Conservation (phyloP, 345 rosid species). For the Moricandia moricandioides region DNA sequence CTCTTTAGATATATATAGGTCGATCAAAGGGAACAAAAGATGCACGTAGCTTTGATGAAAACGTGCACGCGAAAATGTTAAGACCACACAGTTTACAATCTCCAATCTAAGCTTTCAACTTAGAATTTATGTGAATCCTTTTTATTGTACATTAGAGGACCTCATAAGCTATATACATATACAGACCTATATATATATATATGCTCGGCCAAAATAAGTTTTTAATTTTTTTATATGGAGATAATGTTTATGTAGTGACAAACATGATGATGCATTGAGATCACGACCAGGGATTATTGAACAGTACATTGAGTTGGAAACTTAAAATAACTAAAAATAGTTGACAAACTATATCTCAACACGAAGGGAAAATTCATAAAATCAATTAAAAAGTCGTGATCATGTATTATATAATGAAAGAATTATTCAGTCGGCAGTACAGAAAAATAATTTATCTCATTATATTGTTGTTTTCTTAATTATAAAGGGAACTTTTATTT, state of each 20-base stretch:
- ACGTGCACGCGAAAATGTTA: not conserved
- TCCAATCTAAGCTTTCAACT: conserved; percentile 7
- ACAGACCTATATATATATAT: not conserved
- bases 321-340: conserved; percentile 22
- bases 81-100: not conserved
- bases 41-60: not conserved
- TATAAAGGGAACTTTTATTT: conserved; percentile 5
- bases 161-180: not conserved
- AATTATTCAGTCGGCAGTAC: conserved; percentile 24
- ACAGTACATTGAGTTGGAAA: conserved; percentile 28
- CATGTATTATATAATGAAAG: conserved; percentile 6
- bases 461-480: conserved; percentile 5
- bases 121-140: not conserved
- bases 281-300: conserved; percentile 25
- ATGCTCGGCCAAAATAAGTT: not conserved
- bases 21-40: not conserved
- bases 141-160: not conserved
- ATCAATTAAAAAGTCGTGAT: conserved; percentile 9
- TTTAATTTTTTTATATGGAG: not conserved
- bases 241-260: conserved; percentile 32
- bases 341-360: conserved; percentile 32
- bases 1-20: not conserved
- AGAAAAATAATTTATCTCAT: conserved; percentile 19
- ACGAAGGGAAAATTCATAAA: conserved; percentile 16
- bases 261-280: conserved; percentile 32